Evolutionary conservation across 139 green algal species (phyloP).

Genomic region (Deuterostichococcus epilithicus): DNA sequence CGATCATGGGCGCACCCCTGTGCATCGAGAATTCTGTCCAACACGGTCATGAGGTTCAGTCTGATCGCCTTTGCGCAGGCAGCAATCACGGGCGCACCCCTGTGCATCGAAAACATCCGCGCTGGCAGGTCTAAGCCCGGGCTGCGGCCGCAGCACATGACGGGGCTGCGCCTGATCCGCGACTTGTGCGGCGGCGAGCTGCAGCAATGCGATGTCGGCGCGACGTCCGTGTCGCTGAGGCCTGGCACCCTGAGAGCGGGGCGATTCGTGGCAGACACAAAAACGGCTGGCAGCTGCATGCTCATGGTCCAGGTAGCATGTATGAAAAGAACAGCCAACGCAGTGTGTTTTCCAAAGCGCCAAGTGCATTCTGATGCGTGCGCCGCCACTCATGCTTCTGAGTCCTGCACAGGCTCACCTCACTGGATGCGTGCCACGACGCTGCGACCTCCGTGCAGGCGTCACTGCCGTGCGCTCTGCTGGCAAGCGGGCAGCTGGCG

Average conservation of each 20-base stretch:
- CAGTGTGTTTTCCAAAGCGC: not conserved
- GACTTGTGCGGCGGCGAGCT: constrained; percentile 44
- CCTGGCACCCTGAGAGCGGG: constrained; percentile 31
- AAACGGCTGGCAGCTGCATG: constrained; percentile 71
- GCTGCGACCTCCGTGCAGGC: not conserved
- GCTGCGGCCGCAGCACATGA: constrained; percentile 50
- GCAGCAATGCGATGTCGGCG: constrained; percentile 23
- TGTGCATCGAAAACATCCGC: too few species aligned
- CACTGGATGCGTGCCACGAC: not conserved
- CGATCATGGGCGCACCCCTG: too few species aligned
- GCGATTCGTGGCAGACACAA: constrained; percentile 50
- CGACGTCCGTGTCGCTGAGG: constrained; percentile 34
- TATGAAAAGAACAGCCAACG: not conserved
- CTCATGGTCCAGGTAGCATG: constrained; percentile 59
- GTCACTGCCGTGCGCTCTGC: constrained; percentile 1
- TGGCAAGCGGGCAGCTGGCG: constrained; percentile 22
- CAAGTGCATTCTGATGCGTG: too few species aligned
- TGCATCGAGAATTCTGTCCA: too few species aligned
- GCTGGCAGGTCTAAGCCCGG: constrained; percentile 28
- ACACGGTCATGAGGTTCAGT: too few species aligned
- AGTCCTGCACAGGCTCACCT: not conserved
- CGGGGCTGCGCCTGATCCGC: constrained; percentile 55
- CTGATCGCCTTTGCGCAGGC: not conserved
- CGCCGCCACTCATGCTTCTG: too few species aligned
- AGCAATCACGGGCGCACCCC: not conserved